phyloP scores from a whole-genome alignment of 129 eudicot genomes.

The Centella asiatica region DNA sequence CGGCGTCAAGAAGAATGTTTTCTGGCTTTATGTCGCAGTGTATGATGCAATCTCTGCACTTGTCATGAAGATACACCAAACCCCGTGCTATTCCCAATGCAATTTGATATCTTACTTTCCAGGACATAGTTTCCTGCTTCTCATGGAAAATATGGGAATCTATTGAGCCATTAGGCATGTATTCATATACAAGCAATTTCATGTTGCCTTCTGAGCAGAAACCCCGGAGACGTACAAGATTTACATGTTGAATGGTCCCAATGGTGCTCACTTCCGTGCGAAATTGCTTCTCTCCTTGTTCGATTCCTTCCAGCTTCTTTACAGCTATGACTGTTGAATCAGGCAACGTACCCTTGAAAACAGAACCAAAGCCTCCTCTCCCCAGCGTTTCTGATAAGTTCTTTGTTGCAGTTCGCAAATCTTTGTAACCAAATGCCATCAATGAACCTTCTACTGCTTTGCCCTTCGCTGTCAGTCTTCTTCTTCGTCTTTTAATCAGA shows the following conservation, averaged over 20 bases:
- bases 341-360: constrained; percentile 42
- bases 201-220: constrained; percentile 49
- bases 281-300: constrained; percentile 72
- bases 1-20: constrained; percentile 55
- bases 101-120: constrained; percentile 60
- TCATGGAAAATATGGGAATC: constrained; percentile 46
- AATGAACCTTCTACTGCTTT: constrained; percentile 48
- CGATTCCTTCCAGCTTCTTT: constrained; percentile 49
- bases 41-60: constrained; percentile 62
- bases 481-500: constrained; percentile 21
- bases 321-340: constrained; percentile 55
- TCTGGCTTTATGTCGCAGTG: constrained; percentile 83
- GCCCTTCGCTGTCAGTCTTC: constrained; percentile 9
- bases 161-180: constrained; percentile 58
- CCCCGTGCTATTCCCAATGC: constrained; percentile 69
- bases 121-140: constrained; percentile 21
- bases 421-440: constrained; percentile 51
- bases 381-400: constrained; percentile 49
- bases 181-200: constrained; percentile 54
- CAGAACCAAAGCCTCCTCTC: constrained; percentile 58
- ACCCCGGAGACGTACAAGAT: constrained; percentile 61
- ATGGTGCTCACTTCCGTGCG: constrained; percentile 66
- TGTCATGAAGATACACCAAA: constrained; percentile 61
- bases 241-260: constrained; percentile 67
- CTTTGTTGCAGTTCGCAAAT: constrained; percentile 45